These are phyloP conservation scores for Apiotrichum akiyoshidainum DNA, from an alignment of 1,284 basidiomycete species.

Conservation along the genomic window DNA sequence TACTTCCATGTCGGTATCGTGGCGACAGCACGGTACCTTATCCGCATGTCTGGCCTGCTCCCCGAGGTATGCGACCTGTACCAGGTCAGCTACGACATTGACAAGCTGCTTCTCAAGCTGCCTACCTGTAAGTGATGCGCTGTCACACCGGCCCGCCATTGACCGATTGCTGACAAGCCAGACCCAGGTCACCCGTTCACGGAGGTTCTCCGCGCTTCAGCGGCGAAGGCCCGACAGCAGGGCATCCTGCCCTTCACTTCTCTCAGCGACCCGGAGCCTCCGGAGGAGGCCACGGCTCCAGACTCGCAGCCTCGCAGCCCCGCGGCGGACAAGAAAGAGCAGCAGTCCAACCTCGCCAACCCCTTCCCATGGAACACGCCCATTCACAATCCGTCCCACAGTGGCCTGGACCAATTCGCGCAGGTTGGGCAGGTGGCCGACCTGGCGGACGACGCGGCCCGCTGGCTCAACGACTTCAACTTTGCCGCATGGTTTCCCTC, in stretches of 20 bases:
- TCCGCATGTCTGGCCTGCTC: conserved; percentile 18
- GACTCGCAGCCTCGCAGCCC: background rate
- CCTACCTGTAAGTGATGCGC: conserved; percentile 10
- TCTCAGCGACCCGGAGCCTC: conserved; percentile 3
- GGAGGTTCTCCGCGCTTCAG: conserved; percentile 1
- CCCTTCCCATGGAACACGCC: conserved; percentile 22
- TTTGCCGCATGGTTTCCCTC: conserved; percentile 20
- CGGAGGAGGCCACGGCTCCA: background rate
- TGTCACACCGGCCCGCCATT: too few relatives aligned
- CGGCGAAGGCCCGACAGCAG: conserved; percentile 6
- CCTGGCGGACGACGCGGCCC: background rate
- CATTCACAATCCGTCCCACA: conserved; percentile 5
- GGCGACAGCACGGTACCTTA: conserved; percentile 18
- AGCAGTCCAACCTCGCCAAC: conserved; percentile 6
- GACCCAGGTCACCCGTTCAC: conserved; percentile 10
- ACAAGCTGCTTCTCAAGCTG: conserved; percentile 12
- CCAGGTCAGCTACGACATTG: conserved; percentile 20
- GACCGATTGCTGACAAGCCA: background rate
- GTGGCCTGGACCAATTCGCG: background rate
- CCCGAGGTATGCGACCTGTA: conserved; percentile 16
- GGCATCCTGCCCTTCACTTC: conserved; percentile 10
- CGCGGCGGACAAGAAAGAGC: background rate
- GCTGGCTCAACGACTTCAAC: conserved; percentile 17
- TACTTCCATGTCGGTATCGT: conserved; percentile 17
- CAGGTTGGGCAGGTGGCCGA: background rate